Conservation (phyloP, 768 basidiomycete genomes). For the Suillus plorans region DNA sequence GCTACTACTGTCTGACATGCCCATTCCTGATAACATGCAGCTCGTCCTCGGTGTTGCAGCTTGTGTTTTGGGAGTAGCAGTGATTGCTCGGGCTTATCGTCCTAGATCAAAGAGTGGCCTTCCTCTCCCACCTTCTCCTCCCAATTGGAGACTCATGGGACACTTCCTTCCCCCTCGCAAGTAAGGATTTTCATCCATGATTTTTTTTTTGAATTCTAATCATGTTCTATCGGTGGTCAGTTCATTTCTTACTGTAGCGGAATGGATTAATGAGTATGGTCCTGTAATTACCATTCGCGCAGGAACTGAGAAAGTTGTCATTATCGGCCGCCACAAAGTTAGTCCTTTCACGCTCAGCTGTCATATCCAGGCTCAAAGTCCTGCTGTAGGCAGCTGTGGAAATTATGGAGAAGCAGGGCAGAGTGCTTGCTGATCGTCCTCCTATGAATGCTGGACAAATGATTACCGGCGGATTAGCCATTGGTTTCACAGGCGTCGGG, state of each 20-base stretch:
- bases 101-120: neutral
- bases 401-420: neutral
- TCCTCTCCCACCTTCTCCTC: constrained; percentile 2
- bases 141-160: neutral
- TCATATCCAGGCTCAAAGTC: neutral
- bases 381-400: neutral
- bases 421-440: neutral
- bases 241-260: neutral
- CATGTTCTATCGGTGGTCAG: neutral
- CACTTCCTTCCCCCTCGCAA: neutral
- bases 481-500: neutral
- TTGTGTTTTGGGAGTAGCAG: neutral
- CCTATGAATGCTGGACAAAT: neutral
- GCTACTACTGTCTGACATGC: neutral
- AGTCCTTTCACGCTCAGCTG: neutral
- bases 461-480: neutral
- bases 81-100: neutral
- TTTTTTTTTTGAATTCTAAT: neutral
- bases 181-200: neutral
- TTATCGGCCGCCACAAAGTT: constrained; percentile 1
- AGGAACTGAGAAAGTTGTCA: neutral
- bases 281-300: neutral
- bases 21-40: neutral
- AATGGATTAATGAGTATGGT: neutral
- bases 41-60: neutral